Evolutionary conservation across 2,329 filamentous ascomycete genomes (phyloP).

Genomic region (Trichoderma pleuroti): DNA sequence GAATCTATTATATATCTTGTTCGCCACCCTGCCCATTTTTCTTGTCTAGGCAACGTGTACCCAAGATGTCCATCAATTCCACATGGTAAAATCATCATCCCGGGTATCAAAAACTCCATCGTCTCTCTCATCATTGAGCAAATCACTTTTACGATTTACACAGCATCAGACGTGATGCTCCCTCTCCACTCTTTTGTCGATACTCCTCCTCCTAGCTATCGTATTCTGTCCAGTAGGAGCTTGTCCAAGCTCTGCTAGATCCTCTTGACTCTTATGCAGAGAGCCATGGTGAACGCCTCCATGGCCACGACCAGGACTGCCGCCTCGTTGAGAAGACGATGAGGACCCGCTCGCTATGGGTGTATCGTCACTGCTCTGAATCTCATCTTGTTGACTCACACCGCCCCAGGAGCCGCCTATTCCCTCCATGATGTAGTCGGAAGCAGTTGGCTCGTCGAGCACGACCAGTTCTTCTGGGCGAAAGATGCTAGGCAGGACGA

Average conservation of each 20-base stretch:
- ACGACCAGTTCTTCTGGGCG: conserved; percentile 55
- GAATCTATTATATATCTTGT: neutral
- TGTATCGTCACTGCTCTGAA: conserved; percentile 22
- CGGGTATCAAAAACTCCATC: neutral
- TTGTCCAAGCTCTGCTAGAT: conserved; percentile 35
- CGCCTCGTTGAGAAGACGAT: neutral
- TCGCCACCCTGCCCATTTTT: neutral
- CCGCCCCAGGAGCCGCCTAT: conserved; percentile 61
- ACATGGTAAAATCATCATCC: neutral
- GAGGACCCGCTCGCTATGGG: conserved; percentile 19
- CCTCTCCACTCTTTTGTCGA: conserved; percentile 23
- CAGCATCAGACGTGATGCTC: neutral
- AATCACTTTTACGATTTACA: neutral
- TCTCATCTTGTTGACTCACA: conserved; percentile 23
- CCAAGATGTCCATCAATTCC: neutral
- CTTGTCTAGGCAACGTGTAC: neutral
- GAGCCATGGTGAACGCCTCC: conserved; percentile 28
- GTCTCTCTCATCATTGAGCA: neutral
- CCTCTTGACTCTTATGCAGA: conserved; percentile 33
- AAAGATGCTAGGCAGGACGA: conserved; percentile 62
- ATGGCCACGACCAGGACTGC: conserved; percentile 21
- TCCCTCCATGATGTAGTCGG: conserved; percentile 71
- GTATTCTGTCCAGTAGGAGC: conserved; percentile 30
- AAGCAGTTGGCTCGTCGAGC: conserved; percentile 72
- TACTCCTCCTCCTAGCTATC: conserved; percentile 29